Evolutionary conservation across 2,329 filamentous ascomycete genomes (phyloP), one percentile per base, ranked within the genome.

Genomic region (Dothideomycetes sp.): DNA sequence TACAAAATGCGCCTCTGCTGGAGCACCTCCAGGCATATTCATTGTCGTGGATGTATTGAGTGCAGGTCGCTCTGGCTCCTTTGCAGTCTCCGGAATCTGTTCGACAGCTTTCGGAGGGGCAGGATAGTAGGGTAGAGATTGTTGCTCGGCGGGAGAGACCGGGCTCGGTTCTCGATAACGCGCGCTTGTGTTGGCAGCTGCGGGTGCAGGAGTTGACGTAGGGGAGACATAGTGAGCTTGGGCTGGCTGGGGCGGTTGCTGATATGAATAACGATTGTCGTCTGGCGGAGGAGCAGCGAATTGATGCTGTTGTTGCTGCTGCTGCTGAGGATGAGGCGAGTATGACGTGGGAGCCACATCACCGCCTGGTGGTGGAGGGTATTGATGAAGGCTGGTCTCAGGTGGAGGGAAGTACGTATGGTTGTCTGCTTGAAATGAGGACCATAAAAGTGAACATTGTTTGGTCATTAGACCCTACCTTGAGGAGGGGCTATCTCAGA

Each of bases 1-100:
- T 5, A 69, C 59, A 48, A 89, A 87, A 43, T 82, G 73, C 3
- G 64, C 65, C 24, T 60, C 57, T 3, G 65, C 45, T 2, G 70
- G 64, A 23, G 64, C 61, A n/a, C 62, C 61, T 46, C 58, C 46
- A 5, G 57, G 53, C 49, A 61, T 56, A 31, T 45, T 50, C 9
- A 48, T 51, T 19, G 49, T 47, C 12, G 49, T 37, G 45, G 46
- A 59, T 39, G 49, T 57, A 49, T 58, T 54, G 45, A 56, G 50
- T 1, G 54, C 46, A 47, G 48, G 50, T 33, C 29, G 32, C 4
- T 9, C 28, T n/a, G 22, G 15, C 29, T 40, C 29, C n/a, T 32
- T 40, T 15, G 20, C 28, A 46, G 53, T 53, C 30, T 61, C 59
- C 33, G 53, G 49, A 24, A 51, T 49, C n/a, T 54, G 58, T 43